These are phyloP conservation scores for Paspalum notatum DNA, from an alignment of 176 grass and related monocot genomes.

Conservation along the genomic window DNA sequence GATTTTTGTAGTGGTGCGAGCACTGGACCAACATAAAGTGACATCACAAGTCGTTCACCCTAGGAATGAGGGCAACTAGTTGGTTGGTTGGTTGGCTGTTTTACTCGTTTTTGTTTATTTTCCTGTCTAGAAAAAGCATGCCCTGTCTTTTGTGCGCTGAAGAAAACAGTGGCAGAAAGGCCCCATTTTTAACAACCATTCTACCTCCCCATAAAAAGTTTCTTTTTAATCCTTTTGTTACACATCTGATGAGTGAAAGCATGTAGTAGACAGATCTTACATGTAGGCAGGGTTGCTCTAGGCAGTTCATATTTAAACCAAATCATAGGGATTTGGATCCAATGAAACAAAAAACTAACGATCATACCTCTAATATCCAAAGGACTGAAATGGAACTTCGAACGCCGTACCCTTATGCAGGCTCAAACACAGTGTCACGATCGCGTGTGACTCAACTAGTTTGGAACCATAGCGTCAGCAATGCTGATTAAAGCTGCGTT, in stretches of 20 bases:
- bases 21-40: not conserved
- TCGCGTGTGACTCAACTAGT: no score
- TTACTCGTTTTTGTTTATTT: not conserved
- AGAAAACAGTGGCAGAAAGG: no score
- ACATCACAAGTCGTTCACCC: not conserved
- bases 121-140: no score
- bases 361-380: not conserved
- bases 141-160: no score
- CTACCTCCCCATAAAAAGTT: not conserved
- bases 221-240: not conserved
- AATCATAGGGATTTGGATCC: no score
- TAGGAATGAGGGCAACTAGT: not conserved
- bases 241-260: not conserved
- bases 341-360: no score
- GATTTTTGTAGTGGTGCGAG: not conserved
- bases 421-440: not conserved
- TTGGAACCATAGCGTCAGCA: not conserved
- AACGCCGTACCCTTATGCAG: not conserved
- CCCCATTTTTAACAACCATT: not conserved
- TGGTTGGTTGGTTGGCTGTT: not conserved
- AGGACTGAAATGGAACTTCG: not conserved
- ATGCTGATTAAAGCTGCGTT: no score
- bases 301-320: no score
- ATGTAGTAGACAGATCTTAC: not conserved
- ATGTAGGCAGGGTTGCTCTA: not conserved